Evolutionary conservation across 1,139 yeast species (phyloP).

Genomic region (Saccharomyces hybrid): DNA sequence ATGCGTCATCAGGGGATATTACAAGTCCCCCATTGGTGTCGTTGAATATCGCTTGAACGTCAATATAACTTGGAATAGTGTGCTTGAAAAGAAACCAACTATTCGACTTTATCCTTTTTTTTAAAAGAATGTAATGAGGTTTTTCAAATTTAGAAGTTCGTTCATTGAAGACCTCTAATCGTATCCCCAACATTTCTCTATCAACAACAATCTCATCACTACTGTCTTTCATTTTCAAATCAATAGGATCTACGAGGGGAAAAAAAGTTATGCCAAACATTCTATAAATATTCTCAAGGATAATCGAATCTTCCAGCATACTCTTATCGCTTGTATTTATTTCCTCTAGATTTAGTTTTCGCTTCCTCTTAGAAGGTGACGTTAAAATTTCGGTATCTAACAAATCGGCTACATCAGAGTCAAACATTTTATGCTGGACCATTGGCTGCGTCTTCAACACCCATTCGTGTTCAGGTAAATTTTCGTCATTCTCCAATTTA

Average conservation of each 20-base stretch:
- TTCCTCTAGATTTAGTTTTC: slow-evolving; percentile 3
- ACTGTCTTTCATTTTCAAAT: slow-evolving; percentile 11
- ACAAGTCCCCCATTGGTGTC: slow-evolving; percentile 13
- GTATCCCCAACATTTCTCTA: slow-evolving; percentile 34
- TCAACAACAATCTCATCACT: slow-evolving; percentile 11
- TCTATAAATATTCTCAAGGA: slow-evolving; percentile 36
- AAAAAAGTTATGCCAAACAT: slow-evolving; percentile 41
- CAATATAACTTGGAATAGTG: slow-evolving; percentile 38
- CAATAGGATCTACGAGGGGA: slow-evolving; percentile 37
- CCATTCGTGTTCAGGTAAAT: slow-evolving; percentile 19
- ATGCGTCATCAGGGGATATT: slow-evolving; percentile 15
- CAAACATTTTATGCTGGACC: slow-evolving; percentile 32
- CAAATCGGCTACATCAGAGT: slow-evolving; percentile 28
- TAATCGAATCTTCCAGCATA: slow-evolving; percentile 21
- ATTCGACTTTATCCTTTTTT: slow-evolving; percentile 28
- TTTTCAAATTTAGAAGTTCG: slow-evolving; percentile 25
- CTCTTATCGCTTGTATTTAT: slow-evolving; percentile 1
- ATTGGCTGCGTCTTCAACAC: slow-evolving; percentile 18
- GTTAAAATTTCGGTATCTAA: slow-evolving; percentile 21
- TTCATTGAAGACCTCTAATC: slow-evolving; percentile 39
- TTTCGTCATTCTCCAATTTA: slow-evolving; percentile 3
- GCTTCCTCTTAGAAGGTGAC: slow-evolving; percentile 21
- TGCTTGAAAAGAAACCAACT: slow-evolving; percentile 37
- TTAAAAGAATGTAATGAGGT: slow-evolving; percentile 39
- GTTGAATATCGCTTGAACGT: slow-evolving; percentile 19